Percentiles rank a stretch among this genome's conserved stretches.
Evolutionary conservation across 225 moss, liverwort and hornwort genomes (phyloP).

Genomic region (Sphagnum contortum): DNA sequence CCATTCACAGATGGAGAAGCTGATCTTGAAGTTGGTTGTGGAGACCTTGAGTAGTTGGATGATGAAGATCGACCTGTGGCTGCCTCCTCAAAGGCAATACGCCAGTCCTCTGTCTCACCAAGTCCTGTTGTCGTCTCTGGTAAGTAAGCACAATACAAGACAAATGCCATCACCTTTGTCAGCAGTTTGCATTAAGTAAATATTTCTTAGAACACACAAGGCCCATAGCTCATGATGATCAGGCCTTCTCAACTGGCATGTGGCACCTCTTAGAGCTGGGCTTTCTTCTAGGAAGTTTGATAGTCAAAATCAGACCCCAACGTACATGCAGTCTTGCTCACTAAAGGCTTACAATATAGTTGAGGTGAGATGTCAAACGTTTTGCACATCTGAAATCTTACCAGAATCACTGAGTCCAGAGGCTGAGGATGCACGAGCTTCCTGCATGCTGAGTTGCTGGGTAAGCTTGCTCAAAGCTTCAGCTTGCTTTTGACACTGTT

Average conservation of each 20-base stretch:
- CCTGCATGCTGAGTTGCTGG: constrained; percentile 4
- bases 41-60: neutral
- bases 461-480: neutral
- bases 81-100: constrained; percentile 4
- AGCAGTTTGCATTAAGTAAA: no score
- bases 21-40: neutral
- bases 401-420: constrained; percentile 2
- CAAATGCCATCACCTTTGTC: no score
- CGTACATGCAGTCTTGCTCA: no score
- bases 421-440: neutral
- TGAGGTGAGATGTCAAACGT: no score
- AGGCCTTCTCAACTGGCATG: no score
- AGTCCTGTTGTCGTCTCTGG: neutral
- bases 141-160: neutral
- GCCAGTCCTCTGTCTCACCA: constrained; percentile 2
- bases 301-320: no score
- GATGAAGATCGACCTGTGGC: neutral
- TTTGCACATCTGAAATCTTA: neutral
- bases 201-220: no score
- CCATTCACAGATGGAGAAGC: neutral
- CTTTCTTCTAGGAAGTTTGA: no score
- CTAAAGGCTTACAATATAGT: no score
- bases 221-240: no score
- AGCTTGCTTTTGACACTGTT: neutral
- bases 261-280: no score